phyloP scores from a whole-genome alignment of 176 grass and related monocot species.

The Paspalum notatum region DNA sequence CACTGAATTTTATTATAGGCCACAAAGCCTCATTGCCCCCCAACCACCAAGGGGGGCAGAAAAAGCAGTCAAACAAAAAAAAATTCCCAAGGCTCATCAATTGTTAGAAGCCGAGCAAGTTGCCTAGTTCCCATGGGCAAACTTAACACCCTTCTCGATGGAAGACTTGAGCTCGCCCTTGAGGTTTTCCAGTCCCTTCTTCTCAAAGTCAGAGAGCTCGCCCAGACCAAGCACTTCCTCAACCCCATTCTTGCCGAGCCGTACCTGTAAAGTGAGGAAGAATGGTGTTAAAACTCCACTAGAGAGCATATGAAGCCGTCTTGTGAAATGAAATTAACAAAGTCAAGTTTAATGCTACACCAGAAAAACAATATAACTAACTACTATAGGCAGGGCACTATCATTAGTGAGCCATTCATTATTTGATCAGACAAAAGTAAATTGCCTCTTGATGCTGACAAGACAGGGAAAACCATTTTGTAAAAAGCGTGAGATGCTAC shows the following conservation, averaged over 20 bases:
- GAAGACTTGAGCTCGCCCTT: constrained; percentile 83
- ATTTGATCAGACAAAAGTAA: neutral
- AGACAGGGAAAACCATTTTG: neutral
- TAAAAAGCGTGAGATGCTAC: neutral
- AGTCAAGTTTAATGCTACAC: neutral
- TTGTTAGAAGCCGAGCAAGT: neutral
- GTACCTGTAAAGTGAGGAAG: constrained; percentile 56
- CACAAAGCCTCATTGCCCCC: constrained; percentile 1
- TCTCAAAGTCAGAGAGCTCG: constrained; percentile 45
- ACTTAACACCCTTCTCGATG: constrained; percentile 92
- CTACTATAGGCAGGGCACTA: neutral
- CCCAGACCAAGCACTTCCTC: constrained; percentile 59
- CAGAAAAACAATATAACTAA: neutral
- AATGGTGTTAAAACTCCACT: neutral
- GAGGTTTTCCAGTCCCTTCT: constrained; percentile 74
- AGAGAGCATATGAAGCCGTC: neutral
- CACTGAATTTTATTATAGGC: constrained; percentile 37
- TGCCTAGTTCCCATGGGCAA: constrained; percentile 44
- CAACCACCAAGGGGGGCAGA: neutral
- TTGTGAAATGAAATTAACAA: neutral
- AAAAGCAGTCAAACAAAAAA: constrained; percentile 39
- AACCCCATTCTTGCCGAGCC: constrained; percentile 82
- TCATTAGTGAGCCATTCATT: neutral
- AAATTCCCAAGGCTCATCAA: neutral
- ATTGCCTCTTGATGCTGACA: neutral